phyloP scores from a whole-genome alignment of 2,329 filamentous ascomycete genomes.

The Pleoardoris graminearum region DNA sequence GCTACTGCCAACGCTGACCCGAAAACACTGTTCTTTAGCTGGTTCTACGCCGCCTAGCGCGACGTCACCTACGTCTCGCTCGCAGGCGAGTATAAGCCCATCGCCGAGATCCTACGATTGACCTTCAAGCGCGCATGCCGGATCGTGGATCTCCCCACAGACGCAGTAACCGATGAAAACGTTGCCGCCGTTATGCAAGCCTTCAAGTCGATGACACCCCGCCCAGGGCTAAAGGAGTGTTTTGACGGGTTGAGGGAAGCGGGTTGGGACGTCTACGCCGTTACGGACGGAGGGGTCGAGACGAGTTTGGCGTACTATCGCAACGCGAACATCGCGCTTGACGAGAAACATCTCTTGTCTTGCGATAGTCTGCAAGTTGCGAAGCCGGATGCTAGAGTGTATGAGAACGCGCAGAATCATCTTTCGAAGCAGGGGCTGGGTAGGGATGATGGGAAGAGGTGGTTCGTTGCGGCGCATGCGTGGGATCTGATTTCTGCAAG shows the following conservation, averaged over 20 bases:
- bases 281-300: conserved; percentile 1
- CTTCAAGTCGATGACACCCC: background rate
- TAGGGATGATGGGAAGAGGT: background rate
- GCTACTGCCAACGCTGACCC: background rate
- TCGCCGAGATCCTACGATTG: background rate
- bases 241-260: background rate
- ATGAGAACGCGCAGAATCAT: conserved; percentile 3
- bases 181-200: conserved; percentile 1
- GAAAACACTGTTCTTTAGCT: conserved; percentile 4
- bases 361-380: background rate
- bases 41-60: conserved; percentile 3
- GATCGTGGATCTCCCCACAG: background rate
- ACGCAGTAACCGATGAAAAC: conserved; percentile 1
- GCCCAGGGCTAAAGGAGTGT: background rate
- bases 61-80: conserved; percentile 4
- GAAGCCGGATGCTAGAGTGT: conserved; percentile 1
- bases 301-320: conserved; percentile 4
- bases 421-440: conserved; percentile 1
- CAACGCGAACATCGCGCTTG: background rate
- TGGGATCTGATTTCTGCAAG: conserved; percentile 1
- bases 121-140: conserved; percentile 3
- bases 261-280: background rate
- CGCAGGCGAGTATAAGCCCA: background rate
- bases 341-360: conserved; percentile 1
- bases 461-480: conserved; percentile 3